These are phyloP conservation scores for Astrothelium subdiscretum DNA, from an alignment of 495 filamentous ascomycete genomes.

Conservation along the genomic window DNA sequence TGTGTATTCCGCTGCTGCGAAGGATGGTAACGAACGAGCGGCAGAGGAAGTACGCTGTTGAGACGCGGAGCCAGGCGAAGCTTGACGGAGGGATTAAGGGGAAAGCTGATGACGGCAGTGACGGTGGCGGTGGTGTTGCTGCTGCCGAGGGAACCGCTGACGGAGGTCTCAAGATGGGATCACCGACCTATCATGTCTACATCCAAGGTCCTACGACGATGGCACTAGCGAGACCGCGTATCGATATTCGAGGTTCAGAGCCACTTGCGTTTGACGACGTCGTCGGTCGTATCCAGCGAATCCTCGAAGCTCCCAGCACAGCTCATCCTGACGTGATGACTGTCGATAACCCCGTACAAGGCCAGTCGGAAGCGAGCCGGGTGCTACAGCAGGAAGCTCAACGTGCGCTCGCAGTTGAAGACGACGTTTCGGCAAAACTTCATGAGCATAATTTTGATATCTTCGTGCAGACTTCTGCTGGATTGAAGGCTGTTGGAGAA, in stretches of 20 bases:
- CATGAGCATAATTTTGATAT: conserved; percentile 5
- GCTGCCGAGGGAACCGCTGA: neutral
- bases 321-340: neutral
- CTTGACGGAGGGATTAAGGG: conserved; percentile 31
- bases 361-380: neutral
- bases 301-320: neutral
- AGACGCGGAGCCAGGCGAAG: conserved; percentile 34
- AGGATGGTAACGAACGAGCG: conserved; percentile 56
- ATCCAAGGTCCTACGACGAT: neutral
- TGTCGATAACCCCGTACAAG: neutral
- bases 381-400: neutral
- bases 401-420: neutral
- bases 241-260: neutral
- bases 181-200: neutral
- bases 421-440: neutral
- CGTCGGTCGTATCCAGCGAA: neutral
- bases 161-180: neutral
- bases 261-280: neutral
- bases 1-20: conserved; percentile 47
- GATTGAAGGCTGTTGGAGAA: conserved; percentile 4
- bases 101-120: conserved; percentile 26
- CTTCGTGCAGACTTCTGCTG: neutral
- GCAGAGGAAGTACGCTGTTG: conserved; percentile 49
- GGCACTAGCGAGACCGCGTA: neutral
- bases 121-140: conserved; percentile 23